Evolutionary conservation across 805 yeast species (phyloP).

Genomic region (Debaryomyces castellii): DNA sequence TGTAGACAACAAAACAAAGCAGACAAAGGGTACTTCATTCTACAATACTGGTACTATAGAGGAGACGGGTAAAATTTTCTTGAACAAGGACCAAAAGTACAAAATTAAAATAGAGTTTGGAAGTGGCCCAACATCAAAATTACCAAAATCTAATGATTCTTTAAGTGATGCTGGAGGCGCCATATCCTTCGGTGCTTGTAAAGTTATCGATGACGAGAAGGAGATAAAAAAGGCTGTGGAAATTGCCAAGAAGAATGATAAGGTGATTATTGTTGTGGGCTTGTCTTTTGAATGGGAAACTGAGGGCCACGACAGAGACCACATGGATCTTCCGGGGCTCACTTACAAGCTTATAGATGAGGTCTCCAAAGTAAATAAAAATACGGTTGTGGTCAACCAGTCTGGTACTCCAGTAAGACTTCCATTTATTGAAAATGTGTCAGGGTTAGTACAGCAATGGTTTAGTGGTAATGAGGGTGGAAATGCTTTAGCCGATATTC

Average conservation of each 20-base stretch:
- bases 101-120: slow-evolving; percentile 51
- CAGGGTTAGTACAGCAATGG: slow-evolving; percentile 33
- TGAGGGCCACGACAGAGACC: slow-evolving; percentile 28
- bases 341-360: slow-evolving; percentile 24
- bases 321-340: slow-evolving; percentile 28
- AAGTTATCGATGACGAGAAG: slow-evolving; percentile 20
- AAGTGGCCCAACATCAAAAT: slow-evolving; percentile 25
- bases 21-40: slow-evolving; percentile 48
- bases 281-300: slow-evolving; percentile 29
- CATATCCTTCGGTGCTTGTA: slow-evolving; percentile 18
- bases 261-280: slow-evolving; percentile 27
- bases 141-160: slow-evolving; percentile 5
- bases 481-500: slow-evolving; percentile 30
- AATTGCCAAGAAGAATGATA: slow-evolving; percentile 15
- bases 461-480: slow-evolving; percentile 35
- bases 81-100: slow-evolving; percentile 47
- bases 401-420: slow-evolving; percentile 34
- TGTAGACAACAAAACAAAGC: slow-evolving; percentile 56
- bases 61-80: slow-evolving; percentile 36
- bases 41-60: slow-evolving; percentile 50
- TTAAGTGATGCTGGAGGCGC: slow-evolving; percentile 24
- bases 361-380: slow-evolving; percentile 25
- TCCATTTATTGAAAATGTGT: slow-evolving; percentile 28
- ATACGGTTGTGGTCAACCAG: slow-evolving; percentile 31
- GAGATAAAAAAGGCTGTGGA: slow-evolving; percentile 13